Base-by-base conservation (phyloP, 2,329 filamentous ascomycete genomes). In the Zopfia rhizophila region DNA sequence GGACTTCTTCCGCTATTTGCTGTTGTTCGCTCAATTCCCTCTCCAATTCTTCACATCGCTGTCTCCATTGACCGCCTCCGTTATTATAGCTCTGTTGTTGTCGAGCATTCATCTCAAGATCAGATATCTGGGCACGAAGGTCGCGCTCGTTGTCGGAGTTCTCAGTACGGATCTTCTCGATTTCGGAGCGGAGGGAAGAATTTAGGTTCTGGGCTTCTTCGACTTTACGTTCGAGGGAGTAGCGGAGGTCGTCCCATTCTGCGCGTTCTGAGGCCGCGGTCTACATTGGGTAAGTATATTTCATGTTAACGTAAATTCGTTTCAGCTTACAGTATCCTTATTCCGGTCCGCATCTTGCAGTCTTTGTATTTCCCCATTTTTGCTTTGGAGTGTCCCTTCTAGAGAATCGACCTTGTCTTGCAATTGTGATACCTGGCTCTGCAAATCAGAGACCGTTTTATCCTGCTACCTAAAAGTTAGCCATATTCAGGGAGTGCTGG, bases 1-100 rank as follows among this genome's bases (percentile, higher is more conserved):
- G 85, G 22, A 97, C 94, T 62, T 96, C 89, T 51, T 95, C 88
- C 0, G 91, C 96, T 2, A 94, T 82, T 45, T 88, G 82, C 57
- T 91, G 87, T 68, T 97, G 93, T 53, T 92, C 82, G 45, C 87
- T 81, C 60, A 97, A 89, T 48, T 83, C 77, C 35, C 73, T 72
- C 55, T 85, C 79, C 14, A 76, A 57, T 21, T 72, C 65, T 45
- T 74, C 68, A 31, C 68, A 73, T 5, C 72, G 64, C 36, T 73
- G 61, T 38, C 60, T 64, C 68, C 70, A 72, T 31, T 65, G 60
- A 30, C 49, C 69, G 43, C 51, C 61, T n/a, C 51, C 57, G 17
- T 41, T 44, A 14, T 61, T 48, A 8, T 53, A 53, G 4, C 51
- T 35, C 35, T 59, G 57, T 27, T 61, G 60, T 4, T 47, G 45